phyloP scores from a whole-genome alignment of 148 eudicot genomes.

The Selenicereus undatus region DNA sequence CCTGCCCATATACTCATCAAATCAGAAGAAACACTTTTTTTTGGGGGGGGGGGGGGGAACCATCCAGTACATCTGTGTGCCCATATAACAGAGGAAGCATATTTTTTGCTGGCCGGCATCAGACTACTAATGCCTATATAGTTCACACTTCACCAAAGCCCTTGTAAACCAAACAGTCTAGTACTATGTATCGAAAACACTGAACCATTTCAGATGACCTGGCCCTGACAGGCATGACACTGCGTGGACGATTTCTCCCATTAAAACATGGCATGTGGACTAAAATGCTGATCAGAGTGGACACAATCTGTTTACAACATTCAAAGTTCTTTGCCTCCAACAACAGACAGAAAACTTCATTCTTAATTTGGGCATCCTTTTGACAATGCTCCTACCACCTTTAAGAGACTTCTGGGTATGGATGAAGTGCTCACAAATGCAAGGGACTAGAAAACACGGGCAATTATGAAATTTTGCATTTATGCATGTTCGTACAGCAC shows the following conservation, averaged over 20 bases:
- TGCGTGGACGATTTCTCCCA: background rate
- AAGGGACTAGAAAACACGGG: background rate
- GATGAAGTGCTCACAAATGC: background rate
- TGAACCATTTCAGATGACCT: background rate
- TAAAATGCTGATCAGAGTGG: background rate
- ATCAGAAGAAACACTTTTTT: background rate
- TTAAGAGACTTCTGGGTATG: background rate
- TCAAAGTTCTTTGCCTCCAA: background rate
- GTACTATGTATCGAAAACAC: background rate
- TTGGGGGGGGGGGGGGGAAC: too few species aligned
- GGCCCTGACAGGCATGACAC: background rate
- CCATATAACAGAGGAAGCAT: background rate
- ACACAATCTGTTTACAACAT: background rate
- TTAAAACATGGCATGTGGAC: background rate
- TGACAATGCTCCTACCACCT: background rate
- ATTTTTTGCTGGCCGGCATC: background rate
- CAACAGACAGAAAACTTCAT: background rate
- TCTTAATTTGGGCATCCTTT: background rate
- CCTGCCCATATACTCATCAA: conserved; percentile 46
- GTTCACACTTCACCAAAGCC: too few species aligned
- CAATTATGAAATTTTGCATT: background rate
- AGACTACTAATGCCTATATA: too few species aligned
- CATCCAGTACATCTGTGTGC: too few species aligned
- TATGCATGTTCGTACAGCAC: background rate
- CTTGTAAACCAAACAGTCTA: background rate